phyloP scores from a whole-genome alignment of 805 yeast genomes.

The Pichia californica region DNA sequence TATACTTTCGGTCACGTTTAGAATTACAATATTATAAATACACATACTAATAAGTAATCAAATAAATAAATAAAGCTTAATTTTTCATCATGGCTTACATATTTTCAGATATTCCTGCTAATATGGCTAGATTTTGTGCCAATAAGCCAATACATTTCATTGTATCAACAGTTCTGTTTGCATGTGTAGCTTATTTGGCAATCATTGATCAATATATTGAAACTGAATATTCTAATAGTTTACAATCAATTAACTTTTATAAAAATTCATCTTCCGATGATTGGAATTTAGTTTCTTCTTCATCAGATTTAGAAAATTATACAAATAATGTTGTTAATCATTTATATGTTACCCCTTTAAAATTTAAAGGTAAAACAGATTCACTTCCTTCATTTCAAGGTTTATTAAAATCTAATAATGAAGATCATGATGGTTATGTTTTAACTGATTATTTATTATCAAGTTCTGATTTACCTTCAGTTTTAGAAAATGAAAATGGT shows the following conservation, averaged over 20 bases:
- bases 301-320: constrained; percentile 24
- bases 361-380: constrained; percentile 35
- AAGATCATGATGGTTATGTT: constrained; percentile 35
- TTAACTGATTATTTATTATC: constrained; percentile 27
- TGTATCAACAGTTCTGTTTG: constrained; percentile 61
- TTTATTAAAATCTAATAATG: constrained; percentile 34
- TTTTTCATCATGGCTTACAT: constrained; percentile 9
- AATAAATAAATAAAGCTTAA: no score
- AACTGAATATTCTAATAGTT: constrained; percentile 19
- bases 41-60: no score
- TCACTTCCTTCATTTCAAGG: constrained; percentile 35
- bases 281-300: constrained; percentile 47
- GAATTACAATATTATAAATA: no score
- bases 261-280: constrained; percentile 28
- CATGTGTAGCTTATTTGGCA: constrained; percentile 74
- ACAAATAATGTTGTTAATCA: constrained; percentile 36
- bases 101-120: constrained; percentile 24
- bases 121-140: constrained; percentile 48
- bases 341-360: constrained; percentile 47
- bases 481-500: constrained; percentile 35
- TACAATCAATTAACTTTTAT: constrained; percentile 17
- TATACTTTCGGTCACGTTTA: no score
- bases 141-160: constrained; percentile 83
- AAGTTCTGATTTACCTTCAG: constrained; percentile 15
- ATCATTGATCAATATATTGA: constrained; percentile 55